Percentiles rank a stretch among this genome's conserved stretches.
These are phyloP conservation scores for Emergomyces orientalis DNA, from an alignment of 2,329 filamentous ascomycete species.

Conservation along the genomic window DNA sequence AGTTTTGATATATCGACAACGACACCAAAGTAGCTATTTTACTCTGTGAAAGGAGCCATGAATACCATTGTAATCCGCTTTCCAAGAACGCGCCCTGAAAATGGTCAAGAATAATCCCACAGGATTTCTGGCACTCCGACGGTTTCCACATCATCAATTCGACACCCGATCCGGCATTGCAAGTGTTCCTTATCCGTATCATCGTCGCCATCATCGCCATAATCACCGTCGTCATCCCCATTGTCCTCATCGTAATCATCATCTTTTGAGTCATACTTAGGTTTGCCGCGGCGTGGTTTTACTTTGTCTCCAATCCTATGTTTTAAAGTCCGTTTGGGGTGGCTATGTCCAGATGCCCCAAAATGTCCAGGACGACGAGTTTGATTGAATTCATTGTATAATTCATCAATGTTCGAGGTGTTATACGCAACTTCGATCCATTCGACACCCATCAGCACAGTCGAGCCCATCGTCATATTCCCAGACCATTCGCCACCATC, in stretches of 20 bases:
- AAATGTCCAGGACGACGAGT: not conserved
- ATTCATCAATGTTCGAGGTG: slow-evolving; percentile 5
- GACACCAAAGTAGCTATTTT: not conserved
- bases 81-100: not conserved
- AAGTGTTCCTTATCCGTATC: slow-evolving; percentile 12
- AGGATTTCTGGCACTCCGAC: slow-evolving; percentile 15
- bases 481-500: slow-evolving; percentile 36
- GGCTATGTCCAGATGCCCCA: not conserved
- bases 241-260: slow-evolving; percentile 24
- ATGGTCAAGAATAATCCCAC: slow-evolving; percentile 5
- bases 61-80: not conserved
- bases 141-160: slow-evolving; percentile 14
- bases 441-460: slow-evolving; percentile 32
- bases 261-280: not conserved
- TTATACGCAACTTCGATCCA: slow-evolving; percentile 38
- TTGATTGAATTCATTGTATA: not conserved
- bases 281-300: not conserved
- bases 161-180: slow-evolving; percentile 14
- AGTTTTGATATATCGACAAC: not conserved
- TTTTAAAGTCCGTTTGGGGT: not conserved
- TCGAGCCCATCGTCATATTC: slow-evolving; percentile 30
- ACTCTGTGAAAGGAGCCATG: not conserved
- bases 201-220: slow-evolving; percentile 20
- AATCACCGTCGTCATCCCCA: slow-evolving; percentile 21
- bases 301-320: not conserved